Percentiles rank a stretch among this genome's conserved stretches.
phyloP scores from a whole-genome alignment of 164 flowering plant genomes.

The Dillenia turbinata region DNA sequence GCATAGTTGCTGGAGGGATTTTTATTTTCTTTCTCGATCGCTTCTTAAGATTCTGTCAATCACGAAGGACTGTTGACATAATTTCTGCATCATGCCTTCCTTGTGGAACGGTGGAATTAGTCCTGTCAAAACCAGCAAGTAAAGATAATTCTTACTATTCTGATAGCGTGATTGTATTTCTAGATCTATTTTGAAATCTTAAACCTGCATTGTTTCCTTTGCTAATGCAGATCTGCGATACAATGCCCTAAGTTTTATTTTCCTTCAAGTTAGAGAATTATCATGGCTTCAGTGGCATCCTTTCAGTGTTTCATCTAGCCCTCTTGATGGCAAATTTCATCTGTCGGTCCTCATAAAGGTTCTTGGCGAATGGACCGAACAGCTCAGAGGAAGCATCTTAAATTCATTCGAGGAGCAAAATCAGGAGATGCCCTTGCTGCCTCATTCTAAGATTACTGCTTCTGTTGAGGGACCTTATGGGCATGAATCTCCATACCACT shows the following conservation, averaged over 20 bases:
- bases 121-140: conserved; percentile 78
- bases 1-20: conserved; percentile 67
- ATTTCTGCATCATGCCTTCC: conserved; percentile 68
- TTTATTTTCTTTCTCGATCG: conserved; percentile 86
- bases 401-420: conserved; percentile 21
- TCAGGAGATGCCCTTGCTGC: conserved; percentile 15
- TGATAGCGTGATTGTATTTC: not conserved
- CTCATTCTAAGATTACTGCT: conserved; percentile 43
- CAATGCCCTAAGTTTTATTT: conserved; percentile 84
- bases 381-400: conserved; percentile 39
- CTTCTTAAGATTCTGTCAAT: conserved; percentile 83
- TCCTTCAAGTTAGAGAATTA: conserved; percentile 72
- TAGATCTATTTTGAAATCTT: not conserved
- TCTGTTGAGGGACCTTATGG: conserved; percentile 97
- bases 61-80: conserved; percentile 54
- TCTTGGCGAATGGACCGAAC: conserved; percentile 86
- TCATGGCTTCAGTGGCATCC: conserved; percentile 98
- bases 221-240: conserved; percentile 50
- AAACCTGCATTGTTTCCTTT: conserved; percentile 6
- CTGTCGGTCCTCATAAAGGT: conserved; percentile 78
- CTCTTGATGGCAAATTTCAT: conserved; percentile 74
- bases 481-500: conserved; percentile 77
- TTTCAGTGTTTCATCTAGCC: conserved; percentile 96
- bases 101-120: conserved; percentile 75
- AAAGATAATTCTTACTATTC: conserved; percentile 13